phyloP scores from a whole-genome alignment of 2,329 filamentous ascomycete genomes.

The Fusarium robinianum region DNA sequence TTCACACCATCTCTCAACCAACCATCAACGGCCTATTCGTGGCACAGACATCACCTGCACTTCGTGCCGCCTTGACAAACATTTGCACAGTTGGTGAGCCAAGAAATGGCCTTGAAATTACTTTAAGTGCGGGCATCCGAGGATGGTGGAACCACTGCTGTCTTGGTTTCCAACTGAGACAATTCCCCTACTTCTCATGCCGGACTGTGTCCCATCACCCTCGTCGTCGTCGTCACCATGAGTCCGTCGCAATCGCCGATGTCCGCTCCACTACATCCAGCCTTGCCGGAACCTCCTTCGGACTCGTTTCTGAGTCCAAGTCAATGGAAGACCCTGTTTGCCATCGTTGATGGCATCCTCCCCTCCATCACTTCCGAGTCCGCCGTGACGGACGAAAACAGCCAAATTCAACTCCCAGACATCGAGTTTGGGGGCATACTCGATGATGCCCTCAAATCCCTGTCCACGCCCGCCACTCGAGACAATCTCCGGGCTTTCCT shows the following conservation, averaged over 20 bases:
- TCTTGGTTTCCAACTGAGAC: too few relatives aligned
- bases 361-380: slow-evolving; percentile 59
- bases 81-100: too few relatives aligned
- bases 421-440: slow-evolving; percentile 55
- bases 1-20: too few relatives aligned
- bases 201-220: slow-evolving; percentile 10
- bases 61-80: too few relatives aligned
- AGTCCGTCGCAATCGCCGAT: slow-evolving; percentile 25
- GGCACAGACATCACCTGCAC: too few relatives aligned
- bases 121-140: too few relatives aligned
- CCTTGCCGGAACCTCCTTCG: slow-evolving; percentile 37
- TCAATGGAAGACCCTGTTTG: slow-evolving; percentile 60
- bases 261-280: slow-evolving; percentile 23
- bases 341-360: slow-evolving; percentile 62
- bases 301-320: slow-evolving; percentile 48
- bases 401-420: slow-evolving; percentile 53
- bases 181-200: too few relatives aligned
- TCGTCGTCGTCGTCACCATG: slow-evolving; percentile 13
- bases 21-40: too few relatives aligned
- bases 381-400: slow-evolving; percentile 43
- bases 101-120: too few relatives aligned
- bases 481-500: slow-evolving; percentile 58
- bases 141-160: too few relatives aligned
- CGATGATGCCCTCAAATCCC: slow-evolving; percentile 41
- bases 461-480: slow-evolving; percentile 47